Base-by-base conservation (phyloP, 2,329 filamentous ascomycete species). In the Trichophyton equinum region DNA sequence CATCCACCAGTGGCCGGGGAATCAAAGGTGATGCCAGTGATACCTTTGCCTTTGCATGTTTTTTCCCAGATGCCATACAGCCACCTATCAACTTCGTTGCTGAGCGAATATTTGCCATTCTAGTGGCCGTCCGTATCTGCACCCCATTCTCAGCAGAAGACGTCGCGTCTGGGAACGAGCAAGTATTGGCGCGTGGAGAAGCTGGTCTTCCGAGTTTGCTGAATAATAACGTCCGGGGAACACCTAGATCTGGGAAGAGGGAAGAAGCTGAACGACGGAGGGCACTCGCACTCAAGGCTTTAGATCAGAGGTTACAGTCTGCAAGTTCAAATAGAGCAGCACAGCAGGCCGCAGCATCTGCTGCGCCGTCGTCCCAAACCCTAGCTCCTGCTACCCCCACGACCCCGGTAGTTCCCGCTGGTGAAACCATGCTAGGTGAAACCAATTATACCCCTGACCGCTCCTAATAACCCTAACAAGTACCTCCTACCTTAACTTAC, bases 1-100 rank as follows among this genome's bases (percentile, higher is more conserved):
- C 79, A 1, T 77, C 78, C 3, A 83, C 80, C 6, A 79, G 78
- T 57, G 78, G 79, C 59, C 72, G 75, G 6, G 76, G 78, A 7
- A 83, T 95, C 67, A 88, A 86, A 65, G 94, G 94, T 64, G 94
- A 99, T 73, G 89, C 94, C 40, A 95, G 89, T 73, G 94, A 99
- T 74, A 96, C 91, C 0, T 99, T 99, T 71, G 88, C 91, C 6
- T 95, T 99, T 72, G 87, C 91, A 65, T 90, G 94, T 68, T 96
- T 99, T 79, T 97, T 97, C 77, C 94, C 94, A 0, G 88, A 87
- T 57, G 84, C 86, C 2, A 77, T 88, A 47, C 92, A 96, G 71
- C 88, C 90, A 0, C 78, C 89, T 13, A 81, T 97, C 47, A 83
- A 86, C 15, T 81, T 84, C 8, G 71, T 95, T n/a, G 82, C 88